Evolutionary conservation across 139 green algal genomes (phyloP), one percentile per base, ranked within the genome.

Genomic region (Volvox africanus): DNA sequence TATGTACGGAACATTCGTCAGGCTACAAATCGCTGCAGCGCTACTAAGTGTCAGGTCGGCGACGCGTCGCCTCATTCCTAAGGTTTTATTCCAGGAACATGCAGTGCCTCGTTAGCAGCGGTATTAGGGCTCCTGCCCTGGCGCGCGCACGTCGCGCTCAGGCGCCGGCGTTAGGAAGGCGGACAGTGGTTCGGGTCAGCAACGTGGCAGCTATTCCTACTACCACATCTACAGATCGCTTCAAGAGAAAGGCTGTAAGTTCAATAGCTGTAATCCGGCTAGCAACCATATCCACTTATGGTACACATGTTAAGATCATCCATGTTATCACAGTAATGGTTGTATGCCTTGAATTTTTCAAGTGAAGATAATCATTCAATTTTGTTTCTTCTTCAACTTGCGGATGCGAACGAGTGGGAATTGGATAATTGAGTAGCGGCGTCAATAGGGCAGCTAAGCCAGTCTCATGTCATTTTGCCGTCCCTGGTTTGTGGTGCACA

Each of bases 81-180:
- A 55, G 44, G 44, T 55, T 55, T 55, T 9, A 55, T 55, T 14
- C 44, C 9, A 9, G 44, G 61, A 61, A 36, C 50, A 88, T 88
- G 82, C 82, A 88, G 82, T 88, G 82, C 82, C 65, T 88, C 21
- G 82, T 61, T 14, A 87, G 61, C 32, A 87, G 30, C 61, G 61
- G 61, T 24, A 67, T 87, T 76, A 33, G 33, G 21, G 30, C 82
- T 20, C 62, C 62, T 18, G 82, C 35, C 62, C 20, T 79, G 22
- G 19, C 65, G 65, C 82, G 82, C 82, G 65, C 82, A n/a, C 62
- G 82, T 79, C 82, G 62, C 61, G 50, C 80, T 17, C 80, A 75
- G 18, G 61, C 81, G 44, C 30, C 62, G 17, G 82, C 32, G 19
- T 9, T 79, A 1, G 6, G 82, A 35, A 21, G 82, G 62, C 77